Conservation (phyloP, 805 yeast species). For the Kuraishia floccosa region DNA sequence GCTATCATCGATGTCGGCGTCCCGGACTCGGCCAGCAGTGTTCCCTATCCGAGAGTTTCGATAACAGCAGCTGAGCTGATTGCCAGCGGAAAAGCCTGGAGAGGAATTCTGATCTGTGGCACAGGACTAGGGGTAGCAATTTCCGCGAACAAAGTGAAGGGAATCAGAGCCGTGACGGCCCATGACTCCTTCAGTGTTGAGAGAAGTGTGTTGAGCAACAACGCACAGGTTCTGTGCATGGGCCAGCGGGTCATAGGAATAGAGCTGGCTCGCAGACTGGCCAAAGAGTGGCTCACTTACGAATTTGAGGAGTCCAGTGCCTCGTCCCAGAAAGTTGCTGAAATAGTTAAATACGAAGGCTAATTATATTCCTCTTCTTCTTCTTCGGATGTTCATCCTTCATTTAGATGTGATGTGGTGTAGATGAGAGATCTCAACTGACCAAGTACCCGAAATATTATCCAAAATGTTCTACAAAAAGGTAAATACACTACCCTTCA, state of each 20-base stretch:
- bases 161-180: slow-evolving; percentile 36
- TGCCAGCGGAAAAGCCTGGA: slow-evolving; percentile 26
- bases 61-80: slow-evolving; percentile 30
- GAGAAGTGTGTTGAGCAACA: slow-evolving; percentile 28
- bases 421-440: too few species aligned
- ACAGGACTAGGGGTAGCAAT: slow-evolving; percentile 40
- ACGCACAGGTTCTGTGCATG: slow-evolving; percentile 34
- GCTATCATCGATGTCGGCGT: slow-evolving; percentile 29
- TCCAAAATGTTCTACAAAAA: too few species aligned
- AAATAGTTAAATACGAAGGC: slow-evolving; percentile 8
- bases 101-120: slow-evolving; percentile 34
- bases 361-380: too few species aligned
- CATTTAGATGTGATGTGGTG: too few species aligned
- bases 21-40: slow-evolving; percentile 15
- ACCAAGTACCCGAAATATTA: too few species aligned
- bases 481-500: too few species aligned
- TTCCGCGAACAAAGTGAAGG: slow-evolving; percentile 33
- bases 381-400: too few species aligned
- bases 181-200: slow-evolving; percentile 36
- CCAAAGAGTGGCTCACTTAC: slow-evolving; percentile 30
- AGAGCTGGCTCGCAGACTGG: slow-evolving; percentile 30
- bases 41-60: slow-evolving; percentile 31
- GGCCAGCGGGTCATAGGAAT: slow-evolving; percentile 34
- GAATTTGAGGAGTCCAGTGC: slow-evolving; percentile 25
- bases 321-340: slow-evolving; percentile 26